Conservation (phyloP, 352 stramenopile genomes). For the Pseudoperonospora humuli region DNA sequence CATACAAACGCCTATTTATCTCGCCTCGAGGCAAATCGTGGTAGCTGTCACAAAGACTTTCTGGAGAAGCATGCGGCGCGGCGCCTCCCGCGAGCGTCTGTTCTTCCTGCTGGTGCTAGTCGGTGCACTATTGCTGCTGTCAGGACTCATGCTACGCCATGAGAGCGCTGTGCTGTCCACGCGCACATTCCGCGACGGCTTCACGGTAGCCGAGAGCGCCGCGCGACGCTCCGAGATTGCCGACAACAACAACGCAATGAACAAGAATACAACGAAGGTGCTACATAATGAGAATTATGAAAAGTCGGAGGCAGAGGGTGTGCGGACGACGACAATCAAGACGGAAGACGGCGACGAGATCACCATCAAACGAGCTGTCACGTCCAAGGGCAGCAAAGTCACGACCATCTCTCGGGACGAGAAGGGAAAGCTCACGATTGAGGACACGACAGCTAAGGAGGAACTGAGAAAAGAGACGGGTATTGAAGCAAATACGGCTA, state of each 20-base stretch:
- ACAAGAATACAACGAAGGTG: constrained; percentile 7
- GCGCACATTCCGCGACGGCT: constrained; percentile 64
- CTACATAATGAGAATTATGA: constrained; percentile 3
- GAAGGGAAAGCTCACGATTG: constrained; percentile 70
- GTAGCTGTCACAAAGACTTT: constrained; percentile 11
- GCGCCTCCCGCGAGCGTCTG: constrained; percentile 36
- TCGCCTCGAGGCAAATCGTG: constrained; percentile 1
- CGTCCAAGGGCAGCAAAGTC: constrained; percentile 54
- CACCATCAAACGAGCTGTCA: constrained; percentile 57
- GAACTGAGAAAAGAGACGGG: background rate
- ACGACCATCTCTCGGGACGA: constrained; percentile 66
- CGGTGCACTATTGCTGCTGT: constrained; percentile 48
- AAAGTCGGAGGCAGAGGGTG: constrained; percentile 13
- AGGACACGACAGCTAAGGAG: constrained; percentile 24
- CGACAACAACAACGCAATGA: constrained; percentile 1
- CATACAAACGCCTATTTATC: background rate
- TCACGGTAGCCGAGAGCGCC: constrained; percentile 49
- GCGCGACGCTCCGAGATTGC: constrained; percentile 35
- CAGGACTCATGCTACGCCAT: constrained; percentile 47
- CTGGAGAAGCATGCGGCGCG: constrained; percentile 17
- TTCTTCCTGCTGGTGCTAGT: constrained; percentile 47
- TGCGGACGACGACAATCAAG: constrained; percentile 64
- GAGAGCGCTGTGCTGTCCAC: constrained; percentile 27
- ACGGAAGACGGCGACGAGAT: constrained; percentile 71
- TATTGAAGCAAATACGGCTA: background rate